These are phyloP conservation scores for Colletotrichum graminicola DNA, from an alignment of 2,329 filamentous ascomycete species.

Conservation along the genomic window DNA sequence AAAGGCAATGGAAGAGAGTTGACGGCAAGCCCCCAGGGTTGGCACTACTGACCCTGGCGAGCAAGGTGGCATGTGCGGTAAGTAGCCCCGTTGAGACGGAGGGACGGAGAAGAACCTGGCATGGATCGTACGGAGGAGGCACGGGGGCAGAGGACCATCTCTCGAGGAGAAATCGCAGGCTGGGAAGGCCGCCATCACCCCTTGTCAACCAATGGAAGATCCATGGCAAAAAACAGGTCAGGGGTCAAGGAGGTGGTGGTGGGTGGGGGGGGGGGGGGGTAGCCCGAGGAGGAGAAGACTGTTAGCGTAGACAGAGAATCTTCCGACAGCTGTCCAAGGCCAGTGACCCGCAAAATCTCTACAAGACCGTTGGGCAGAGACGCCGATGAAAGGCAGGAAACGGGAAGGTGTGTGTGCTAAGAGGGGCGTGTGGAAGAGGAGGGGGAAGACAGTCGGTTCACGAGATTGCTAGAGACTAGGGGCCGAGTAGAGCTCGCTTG, in stretches of 20 bases:
- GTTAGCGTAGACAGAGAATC: conserved; percentile 55
- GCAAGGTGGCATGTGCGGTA: conserved; percentile 40
- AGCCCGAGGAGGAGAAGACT: conserved; percentile 54
- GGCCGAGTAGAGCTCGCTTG: conserved; percentile 52
- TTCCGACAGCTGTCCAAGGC: conserved; percentile 56
- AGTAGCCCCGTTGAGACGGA: conserved; percentile 50
- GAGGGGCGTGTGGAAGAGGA: conserved; percentile 41
- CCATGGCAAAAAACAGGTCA: conserved; percentile 8
- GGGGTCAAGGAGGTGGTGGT: conserved; percentile 45
- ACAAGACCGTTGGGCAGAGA: conserved; percentile 61
- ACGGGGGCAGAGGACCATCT: conserved; percentile 42
- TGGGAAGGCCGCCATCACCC: conserved; percentile 39
- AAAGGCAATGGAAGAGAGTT: conserved; percentile 37
- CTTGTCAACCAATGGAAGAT: conserved; percentile 46
- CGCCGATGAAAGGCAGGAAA: conserved; percentile 53
- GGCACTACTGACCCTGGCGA: conserved; percentile 35
- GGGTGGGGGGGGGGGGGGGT: conserved; percentile 28
- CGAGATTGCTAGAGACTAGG: conserved; percentile 59
- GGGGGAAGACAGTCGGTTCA: conserved; percentile 57
- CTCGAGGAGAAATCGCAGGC: conserved; percentile 41
- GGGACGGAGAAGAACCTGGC: conserved; percentile 47
- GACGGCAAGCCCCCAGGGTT: conserved; percentile 42
- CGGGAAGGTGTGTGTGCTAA: conserved; percentile 54
- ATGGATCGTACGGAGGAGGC: conserved; percentile 47
- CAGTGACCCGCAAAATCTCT: conserved; percentile 59